phyloP scores from a whole-genome alignment of 352 stramenopile genomes.

The Elongisporangium prolatum region DNA sequence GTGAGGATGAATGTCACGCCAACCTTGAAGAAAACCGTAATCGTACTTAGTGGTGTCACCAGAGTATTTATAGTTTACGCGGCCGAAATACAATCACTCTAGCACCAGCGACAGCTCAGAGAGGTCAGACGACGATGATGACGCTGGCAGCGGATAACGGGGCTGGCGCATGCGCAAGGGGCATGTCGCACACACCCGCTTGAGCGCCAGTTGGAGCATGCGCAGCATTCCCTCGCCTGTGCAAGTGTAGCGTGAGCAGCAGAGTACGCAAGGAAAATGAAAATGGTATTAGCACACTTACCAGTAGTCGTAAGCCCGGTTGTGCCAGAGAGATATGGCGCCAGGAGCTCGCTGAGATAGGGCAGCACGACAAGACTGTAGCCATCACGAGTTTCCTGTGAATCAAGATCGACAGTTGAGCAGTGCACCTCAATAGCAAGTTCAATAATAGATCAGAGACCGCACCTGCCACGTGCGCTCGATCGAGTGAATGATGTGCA shows the following conservation, averaged over 20 bases:
- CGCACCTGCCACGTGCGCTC: constrained; percentile 23
- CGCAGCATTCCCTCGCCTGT: constrained; percentile 38
- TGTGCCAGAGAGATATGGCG: constrained; percentile 20
- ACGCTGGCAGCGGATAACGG: neutral
- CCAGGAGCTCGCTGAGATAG: constrained; percentile 28
- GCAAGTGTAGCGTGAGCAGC: constrained; percentile 1
- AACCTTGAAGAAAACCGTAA: neutral
- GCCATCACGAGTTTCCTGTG: constrained; percentile 11
- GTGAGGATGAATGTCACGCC: neutral
- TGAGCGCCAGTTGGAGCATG: constrained; percentile 50
- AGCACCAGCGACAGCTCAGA: neutral
- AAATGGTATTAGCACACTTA: constrained; percentile 9
- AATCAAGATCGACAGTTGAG: constrained; percentile 1
- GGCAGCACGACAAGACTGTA: constrained; percentile 23
- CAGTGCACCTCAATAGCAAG: too few species aligned
- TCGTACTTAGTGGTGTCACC: neutral
- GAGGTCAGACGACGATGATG: neutral
- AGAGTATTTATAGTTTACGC: neutral
- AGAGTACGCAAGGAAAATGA: constrained; percentile 1
- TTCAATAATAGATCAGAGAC: neutral
- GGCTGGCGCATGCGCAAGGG: constrained; percentile 3
- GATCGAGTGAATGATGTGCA: constrained; percentile 25
- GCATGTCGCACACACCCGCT: constrained; percentile 24
- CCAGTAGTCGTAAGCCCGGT: constrained; percentile 28
- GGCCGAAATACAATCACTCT: neutral